Conservation (phyloP, 2,329 filamentous ascomycete species). For the Didymella pomorum region DNA sequence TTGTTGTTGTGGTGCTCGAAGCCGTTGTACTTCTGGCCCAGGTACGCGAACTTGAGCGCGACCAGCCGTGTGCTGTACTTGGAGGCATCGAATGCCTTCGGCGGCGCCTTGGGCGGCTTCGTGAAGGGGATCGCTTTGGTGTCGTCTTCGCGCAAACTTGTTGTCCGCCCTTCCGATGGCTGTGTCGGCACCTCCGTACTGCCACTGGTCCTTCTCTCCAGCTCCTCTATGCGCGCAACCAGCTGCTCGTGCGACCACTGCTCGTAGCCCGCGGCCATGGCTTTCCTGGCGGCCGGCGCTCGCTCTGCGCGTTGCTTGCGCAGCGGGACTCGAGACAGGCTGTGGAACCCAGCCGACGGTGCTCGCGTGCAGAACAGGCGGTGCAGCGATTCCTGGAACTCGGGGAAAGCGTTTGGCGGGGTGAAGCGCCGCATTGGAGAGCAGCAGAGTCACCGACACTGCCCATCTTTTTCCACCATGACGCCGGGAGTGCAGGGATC, state of each 20-base stretch:
- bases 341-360: conserved; percentile 34
- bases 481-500: conserved; percentile 32
- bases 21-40: conserved; percentile 90
- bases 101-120: conserved; percentile 47
- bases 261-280: conserved; percentile 41
- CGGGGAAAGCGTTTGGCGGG: conserved; percentile 35
- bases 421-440: conserved; percentile 38
- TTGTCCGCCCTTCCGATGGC: background rate
- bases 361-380: conserved; percentile 40
- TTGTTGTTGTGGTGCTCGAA: conserved; percentile 85
- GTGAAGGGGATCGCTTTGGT: conserved; percentile 28
- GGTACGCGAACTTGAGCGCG: conserved; percentile 91
- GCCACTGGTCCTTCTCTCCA: conserved; percentile 27
- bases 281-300: conserved; percentile 22
- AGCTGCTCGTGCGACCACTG: conserved; percentile 47
- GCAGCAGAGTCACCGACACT: conserved; percentile 22
- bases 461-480: conserved; percentile 38
- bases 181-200: background rate
- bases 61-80: conserved; percentile 85
- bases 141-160: background rate
- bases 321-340: conserved; percentile 42
- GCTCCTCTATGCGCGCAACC: conserved; percentile 44
- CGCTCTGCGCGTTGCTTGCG: conserved; percentile 31
- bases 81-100: conserved; percentile 73
- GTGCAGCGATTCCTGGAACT: conserved; percentile 37